phyloP scores from a whole-genome alignment of 139 green algal genomes.

The Chlorella sorokiniana region DNA sequence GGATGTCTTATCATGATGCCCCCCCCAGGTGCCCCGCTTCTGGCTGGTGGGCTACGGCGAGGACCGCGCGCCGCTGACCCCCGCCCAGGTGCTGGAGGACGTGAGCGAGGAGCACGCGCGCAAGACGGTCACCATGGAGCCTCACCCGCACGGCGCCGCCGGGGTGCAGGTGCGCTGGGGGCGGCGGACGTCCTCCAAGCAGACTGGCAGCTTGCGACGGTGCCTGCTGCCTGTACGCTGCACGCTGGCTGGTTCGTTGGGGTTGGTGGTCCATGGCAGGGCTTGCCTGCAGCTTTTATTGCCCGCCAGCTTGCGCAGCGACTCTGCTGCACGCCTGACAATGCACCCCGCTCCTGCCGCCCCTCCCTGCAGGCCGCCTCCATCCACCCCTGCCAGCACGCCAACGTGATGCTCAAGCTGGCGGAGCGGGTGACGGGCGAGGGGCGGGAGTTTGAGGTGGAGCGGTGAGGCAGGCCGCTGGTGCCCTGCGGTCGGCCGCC shows the following conservation, averaged over 20 bases:
- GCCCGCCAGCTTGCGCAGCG: neutral
- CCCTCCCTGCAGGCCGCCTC: neutral
- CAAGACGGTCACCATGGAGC: slow-evolving; percentile 90
- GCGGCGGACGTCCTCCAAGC: neutral
- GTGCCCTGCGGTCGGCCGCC: neutral
- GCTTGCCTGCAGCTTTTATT: no score
- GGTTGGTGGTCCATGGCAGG: no score
- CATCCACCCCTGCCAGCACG: slow-evolving; percentile 87
- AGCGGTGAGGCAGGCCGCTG: slow-evolving; percentile 73
- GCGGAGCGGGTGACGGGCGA: slow-evolving; percentile 61
- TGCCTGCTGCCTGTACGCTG: neutral
- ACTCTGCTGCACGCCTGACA: neutral
- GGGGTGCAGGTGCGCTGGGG: slow-evolving; percentile 17
- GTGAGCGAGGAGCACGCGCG: slow-evolving; percentile 82
- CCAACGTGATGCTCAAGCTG: slow-evolving; percentile 83
- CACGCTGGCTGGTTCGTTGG: no score
- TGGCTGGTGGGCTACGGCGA: slow-evolving; percentile 91
- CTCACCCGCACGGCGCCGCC: slow-evolving; percentile 76
- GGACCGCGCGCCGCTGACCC: slow-evolving; percentile 59
- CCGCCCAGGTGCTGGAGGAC: slow-evolving; percentile 80
- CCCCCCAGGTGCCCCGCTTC: slow-evolving; percentile 73
- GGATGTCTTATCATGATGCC: no score
- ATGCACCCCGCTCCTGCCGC: no score
- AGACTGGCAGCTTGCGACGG: neutral
- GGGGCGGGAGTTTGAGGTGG: slow-evolving; percentile 61